Percentiles rank a stretch among this genome's conserved stretches.
Conservation (phyloP, 1,284 basidiomycete species). For the Fistulinella staudtii region DNA sequence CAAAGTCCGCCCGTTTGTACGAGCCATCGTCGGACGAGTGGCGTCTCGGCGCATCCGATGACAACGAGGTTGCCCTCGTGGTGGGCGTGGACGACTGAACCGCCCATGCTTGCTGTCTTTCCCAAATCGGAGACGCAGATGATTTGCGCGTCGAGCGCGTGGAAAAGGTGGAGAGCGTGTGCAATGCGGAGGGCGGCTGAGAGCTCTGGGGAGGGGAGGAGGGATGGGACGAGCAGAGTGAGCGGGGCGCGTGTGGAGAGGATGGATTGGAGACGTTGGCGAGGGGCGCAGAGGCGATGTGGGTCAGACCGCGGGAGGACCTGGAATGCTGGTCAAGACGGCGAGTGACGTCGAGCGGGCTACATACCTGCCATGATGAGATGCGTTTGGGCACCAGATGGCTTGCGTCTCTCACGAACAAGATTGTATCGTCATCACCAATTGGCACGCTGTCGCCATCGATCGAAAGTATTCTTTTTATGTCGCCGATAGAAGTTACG, state of each 20-base stretch:
- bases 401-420: slow-evolving; percentile 12
- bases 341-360: background rate
- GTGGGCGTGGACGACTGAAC: too few species aligned
- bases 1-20: slow-evolving; percentile 18
- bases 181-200: slow-evolving; percentile 57
- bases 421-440: background rate
- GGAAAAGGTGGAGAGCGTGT: slow-evolving; percentile 65
- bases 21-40: slow-evolving; percentile 31
- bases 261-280: slow-evolving; percentile 57
- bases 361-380: slow-evolving; percentile 24
- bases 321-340: too few species aligned
- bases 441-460: slow-evolving; percentile 12
- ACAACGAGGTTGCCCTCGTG: slow-evolving; percentile 55
- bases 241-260: slow-evolving; percentile 52
- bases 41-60: slow-evolving; percentile 41
- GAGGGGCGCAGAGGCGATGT: slow-evolving; percentile 11
- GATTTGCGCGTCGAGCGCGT: slow-evolving; percentile 65
- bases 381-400: background rate
- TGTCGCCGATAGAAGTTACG: background rate
- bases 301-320: background rate
- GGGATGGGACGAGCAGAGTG: slow-evolving; percentile 51
- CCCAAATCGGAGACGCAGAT: slow-evolving; percentile 39
- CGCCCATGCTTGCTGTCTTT: too few species aligned
- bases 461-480: slow-evolving; percentile 2
- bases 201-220: slow-evolving; percentile 37